Conservation (phyloP, 257 asterid species). For the Leonotis leonurus region DNA sequence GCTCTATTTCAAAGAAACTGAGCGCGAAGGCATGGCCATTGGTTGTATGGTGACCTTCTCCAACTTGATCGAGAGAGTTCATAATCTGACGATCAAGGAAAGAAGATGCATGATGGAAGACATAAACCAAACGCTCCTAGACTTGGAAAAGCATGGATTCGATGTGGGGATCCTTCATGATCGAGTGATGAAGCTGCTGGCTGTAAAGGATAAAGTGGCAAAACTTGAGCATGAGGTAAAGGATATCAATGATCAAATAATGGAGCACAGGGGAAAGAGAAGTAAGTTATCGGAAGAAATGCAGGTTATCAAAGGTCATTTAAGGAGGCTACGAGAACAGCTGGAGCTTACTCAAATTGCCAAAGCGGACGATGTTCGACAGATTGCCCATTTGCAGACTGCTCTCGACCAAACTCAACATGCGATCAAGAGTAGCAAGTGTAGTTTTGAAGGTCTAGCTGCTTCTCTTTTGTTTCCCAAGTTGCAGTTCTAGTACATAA, state of each 20-base stretch:
- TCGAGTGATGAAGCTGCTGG: slow-evolving; percentile 24
- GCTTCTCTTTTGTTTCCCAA: neutral
- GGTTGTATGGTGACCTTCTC: slow-evolving; percentile 59
- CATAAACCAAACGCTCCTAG: slow-evolving; percentile 37
- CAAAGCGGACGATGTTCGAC: slow-evolving; percentile 26
- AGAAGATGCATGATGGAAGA: slow-evolving; percentile 36
- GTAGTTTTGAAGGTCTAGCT: slow-evolving; percentile 16
- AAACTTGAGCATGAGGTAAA: slow-evolving; percentile 24
- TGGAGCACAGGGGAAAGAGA: slow-evolving; percentile 15
- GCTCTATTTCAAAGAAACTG: slow-evolving; percentile 32
- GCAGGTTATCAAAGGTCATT: slow-evolving; percentile 26
- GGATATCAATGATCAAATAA: slow-evolving; percentile 24
- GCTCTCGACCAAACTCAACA: slow-evolving; percentile 19
- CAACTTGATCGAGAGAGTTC: slow-evolving; percentile 37
- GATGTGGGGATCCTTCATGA: slow-evolving; percentile 29
- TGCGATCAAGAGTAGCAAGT: slow-evolving; percentile 7
- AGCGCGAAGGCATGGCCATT: slow-evolving; percentile 69
- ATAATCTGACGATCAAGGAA: slow-evolving; percentile 32
- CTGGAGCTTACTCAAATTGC: slow-evolving; percentile 16
- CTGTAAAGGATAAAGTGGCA: slow-evolving; percentile 30
- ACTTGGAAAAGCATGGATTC: slow-evolving; percentile 68
- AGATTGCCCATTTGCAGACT: slow-evolving; percentile 31
- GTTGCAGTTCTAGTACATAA: neutral
- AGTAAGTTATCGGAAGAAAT: slow-evolving; percentile 30
- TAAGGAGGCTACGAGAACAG: slow-evolving; percentile 37